These are phyloP conservation scores for Aulographum hederae DNA, from an alignment of 2,329 filamentous ascomycete species.

Conservation along the genomic window DNA sequence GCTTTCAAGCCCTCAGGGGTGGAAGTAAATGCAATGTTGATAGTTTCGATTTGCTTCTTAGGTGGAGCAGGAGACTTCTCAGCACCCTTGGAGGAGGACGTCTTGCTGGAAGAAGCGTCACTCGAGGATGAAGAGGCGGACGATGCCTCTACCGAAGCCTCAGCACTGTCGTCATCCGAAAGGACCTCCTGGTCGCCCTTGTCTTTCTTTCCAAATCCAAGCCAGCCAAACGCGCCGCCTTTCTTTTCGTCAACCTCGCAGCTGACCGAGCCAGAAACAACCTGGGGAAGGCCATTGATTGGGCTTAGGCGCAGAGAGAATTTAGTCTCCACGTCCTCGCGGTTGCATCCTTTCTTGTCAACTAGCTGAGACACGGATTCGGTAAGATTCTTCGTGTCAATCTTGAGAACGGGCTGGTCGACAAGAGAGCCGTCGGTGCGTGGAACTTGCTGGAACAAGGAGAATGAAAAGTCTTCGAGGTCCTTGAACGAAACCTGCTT, in stretches of 20 bases:
- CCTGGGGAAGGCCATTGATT: constrained; percentile 62
- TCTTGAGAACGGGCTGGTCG: constrained; percentile 42
- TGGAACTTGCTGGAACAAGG: constrained; percentile 57
- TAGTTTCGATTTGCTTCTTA: constrained; percentile 33
- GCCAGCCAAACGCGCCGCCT: constrained; percentile 71
- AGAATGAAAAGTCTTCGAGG: constrained; percentile 61
- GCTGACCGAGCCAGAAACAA: constrained; percentile 58
- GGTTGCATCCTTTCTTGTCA: constrained; percentile 59
- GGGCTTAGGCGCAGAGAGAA: constrained; percentile 55
- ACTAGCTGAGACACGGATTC: constrained; percentile 61
- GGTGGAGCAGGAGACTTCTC: constrained; percentile 21
- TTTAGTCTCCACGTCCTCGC: constrained; percentile 62
- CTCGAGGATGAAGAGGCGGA: constrained; percentile 24
- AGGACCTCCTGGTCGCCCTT: constrained; percentile 53
- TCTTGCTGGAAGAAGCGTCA: constrained; percentile 16
- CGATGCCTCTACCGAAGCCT: constrained; percentile 25
- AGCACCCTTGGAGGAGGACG: constrained; percentile 21
- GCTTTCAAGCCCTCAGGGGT: constrained; percentile 31
- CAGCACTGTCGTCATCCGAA: constrained; percentile 32
- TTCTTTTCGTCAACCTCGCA: constrained; percentile 60
- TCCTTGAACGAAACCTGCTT: constrained; percentile 79
- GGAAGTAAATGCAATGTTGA: constrained; percentile 30
- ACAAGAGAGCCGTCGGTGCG: constrained; percentile 21
- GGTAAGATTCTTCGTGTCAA: constrained; percentile 65
- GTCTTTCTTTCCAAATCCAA: constrained; percentile 79